Conservation (phyloP, 2,329 filamentous ascomycete species). For the Trichophyton simii region DNA sequence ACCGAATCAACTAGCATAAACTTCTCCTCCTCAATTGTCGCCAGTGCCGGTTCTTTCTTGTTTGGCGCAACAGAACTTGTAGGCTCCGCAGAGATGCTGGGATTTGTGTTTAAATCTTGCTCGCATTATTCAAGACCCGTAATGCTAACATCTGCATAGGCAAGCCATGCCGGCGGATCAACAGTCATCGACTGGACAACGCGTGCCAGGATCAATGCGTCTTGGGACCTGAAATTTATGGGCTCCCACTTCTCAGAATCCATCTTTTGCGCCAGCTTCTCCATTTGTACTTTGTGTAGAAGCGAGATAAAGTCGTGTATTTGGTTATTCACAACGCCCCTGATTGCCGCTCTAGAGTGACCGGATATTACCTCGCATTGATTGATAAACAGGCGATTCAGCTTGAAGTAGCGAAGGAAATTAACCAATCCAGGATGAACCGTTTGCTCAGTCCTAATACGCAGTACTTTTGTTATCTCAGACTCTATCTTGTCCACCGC, state of each 20-base stretch:
- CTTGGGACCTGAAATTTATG: slow-evolving; percentile 57
- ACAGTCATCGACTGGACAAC: slow-evolving; percentile 59
- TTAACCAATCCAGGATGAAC: slow-evolving; percentile 52
- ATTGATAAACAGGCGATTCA: slow-evolving; percentile 72
- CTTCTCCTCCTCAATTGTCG: slow-evolving; percentile 37
- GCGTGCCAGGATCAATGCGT: slow-evolving; percentile 47
- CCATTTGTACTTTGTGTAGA: slow-evolving; percentile 59
- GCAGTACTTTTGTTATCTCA: slow-evolving; percentile 58
- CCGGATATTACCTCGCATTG: slow-evolving; percentile 79
- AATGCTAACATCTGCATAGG: slow-evolving; percentile 26
- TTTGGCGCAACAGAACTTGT: slow-evolving; percentile 19
- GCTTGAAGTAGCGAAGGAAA: slow-evolving; percentile 69
- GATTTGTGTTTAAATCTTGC: no score
- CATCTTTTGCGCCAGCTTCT: slow-evolving; percentile 62
- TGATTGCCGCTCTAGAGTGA: slow-evolving; percentile 60
- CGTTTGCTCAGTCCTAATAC: slow-evolving; percentile 63
- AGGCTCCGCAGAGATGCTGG: no score
- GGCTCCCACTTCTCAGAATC: slow-evolving; percentile 71
- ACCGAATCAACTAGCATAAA: slow-evolving; percentile 38
- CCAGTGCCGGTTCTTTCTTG: slow-evolving; percentile 24
- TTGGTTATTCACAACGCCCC: slow-evolving; percentile 67
- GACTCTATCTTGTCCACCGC: slow-evolving; percentile 66
- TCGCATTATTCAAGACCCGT: background rate
- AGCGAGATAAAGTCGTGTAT: slow-evolving; percentile 67
- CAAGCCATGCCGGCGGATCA: slow-evolving; percentile 55